Conservation (phyloP, 2,329 filamentous ascomycete species). For the Eutypella sp. region DNA sequence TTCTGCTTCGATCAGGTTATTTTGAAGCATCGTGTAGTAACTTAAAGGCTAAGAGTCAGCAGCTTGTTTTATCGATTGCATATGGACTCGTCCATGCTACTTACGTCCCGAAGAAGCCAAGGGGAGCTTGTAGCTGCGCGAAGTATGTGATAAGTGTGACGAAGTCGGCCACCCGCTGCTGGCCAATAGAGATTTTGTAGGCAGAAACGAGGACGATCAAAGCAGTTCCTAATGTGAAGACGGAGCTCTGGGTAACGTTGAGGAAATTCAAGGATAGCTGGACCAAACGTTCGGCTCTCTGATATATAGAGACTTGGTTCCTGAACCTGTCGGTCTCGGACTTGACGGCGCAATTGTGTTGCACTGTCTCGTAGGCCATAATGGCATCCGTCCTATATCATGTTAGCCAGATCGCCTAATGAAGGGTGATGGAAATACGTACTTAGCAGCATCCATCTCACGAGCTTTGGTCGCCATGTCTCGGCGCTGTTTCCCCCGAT, state of each 20-base stretch:
- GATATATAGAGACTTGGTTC: slow-evolving; percentile 50
- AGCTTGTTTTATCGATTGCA: too few relatives aligned
- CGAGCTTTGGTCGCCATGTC: slow-evolving; percentile 39
- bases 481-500: slow-evolving; percentile 36
- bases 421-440: slow-evolving; percentile 3
- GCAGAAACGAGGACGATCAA: slow-evolving; percentile 58
- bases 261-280: slow-evolving; percentile 52
- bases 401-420: not conserved
- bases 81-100: too few relatives aligned
- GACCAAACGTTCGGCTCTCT: slow-evolving; percentile 52
- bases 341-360: slow-evolving; percentile 58
- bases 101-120: slow-evolving; percentile 51
- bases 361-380: slow-evolving; percentile 52
- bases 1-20: slow-evolving; percentile 42
- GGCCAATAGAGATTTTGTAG: slow-evolving; percentile 54
- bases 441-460: slow-evolving; percentile 45
- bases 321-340: slow-evolving; percentile 55
- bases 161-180: slow-evolving; percentile 51
- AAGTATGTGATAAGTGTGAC: slow-evolving; percentile 36
- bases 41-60: slow-evolving; percentile 16
- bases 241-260: slow-evolving; percentile 57
- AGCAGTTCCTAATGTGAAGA: slow-evolving; percentile 58
- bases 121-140: slow-evolving; percentile 38
- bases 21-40: slow-evolving; percentile 42
- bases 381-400: slow-evolving; percentile 37